Conservation (phyloP, 2,329 filamentous ascomycete genomes). For the Sphaerulina vaccinii region DNA sequence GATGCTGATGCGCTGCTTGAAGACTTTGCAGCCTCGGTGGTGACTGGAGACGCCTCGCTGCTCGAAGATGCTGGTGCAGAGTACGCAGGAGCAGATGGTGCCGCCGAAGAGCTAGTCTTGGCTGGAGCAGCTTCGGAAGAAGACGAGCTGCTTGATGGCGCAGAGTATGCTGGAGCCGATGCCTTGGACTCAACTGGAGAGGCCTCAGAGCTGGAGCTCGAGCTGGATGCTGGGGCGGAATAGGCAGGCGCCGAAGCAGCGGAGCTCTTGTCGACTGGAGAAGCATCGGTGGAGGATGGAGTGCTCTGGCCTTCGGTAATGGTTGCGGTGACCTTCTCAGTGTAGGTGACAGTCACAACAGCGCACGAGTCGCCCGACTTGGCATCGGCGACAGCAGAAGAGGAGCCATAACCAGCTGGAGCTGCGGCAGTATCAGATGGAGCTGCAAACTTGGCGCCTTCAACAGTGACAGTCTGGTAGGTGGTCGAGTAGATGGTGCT, state of each 20-base stretch:
- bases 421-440: slow-evolving; percentile 9
- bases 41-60: slow-evolving; percentile 9
- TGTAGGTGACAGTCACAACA: slow-evolving; percentile 43
- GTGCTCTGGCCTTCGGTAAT: slow-evolving; percentile 18
- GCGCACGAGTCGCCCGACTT: slow-evolving; percentile 25
- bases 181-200: slow-evolving; percentile 12
- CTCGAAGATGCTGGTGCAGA: slow-evolving; percentile 9
- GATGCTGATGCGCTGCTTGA: background rate
- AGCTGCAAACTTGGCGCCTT: background rate
- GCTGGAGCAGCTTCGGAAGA: slow-evolving; percentile 9
- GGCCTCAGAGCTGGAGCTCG: slow-evolving; percentile 14
- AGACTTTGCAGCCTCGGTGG: slow-evolving; percentile 7
- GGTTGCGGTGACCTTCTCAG: slow-evolving; percentile 40
- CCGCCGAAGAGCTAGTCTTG: slow-evolving; percentile 6
- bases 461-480: slow-evolving; percentile 21
- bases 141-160: slow-evolving; percentile 10
- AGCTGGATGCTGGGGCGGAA: slow-evolving; percentile 14
- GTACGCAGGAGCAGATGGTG: slow-evolving; percentile 10
- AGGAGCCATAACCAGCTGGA: slow-evolving; percentile 12
- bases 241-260: slow-evolving; percentile 22
- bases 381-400: background rate
- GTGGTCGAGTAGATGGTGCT: slow-evolving; percentile 19
- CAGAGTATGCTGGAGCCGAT: slow-evolving; percentile 18
- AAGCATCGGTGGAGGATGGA: slow-evolving; percentile 20
- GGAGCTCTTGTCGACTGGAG: slow-evolving; percentile 18